Conservation (phyloP, 2,329 filamentous ascomycete species). For the Calonectria pteridis region DNA sequence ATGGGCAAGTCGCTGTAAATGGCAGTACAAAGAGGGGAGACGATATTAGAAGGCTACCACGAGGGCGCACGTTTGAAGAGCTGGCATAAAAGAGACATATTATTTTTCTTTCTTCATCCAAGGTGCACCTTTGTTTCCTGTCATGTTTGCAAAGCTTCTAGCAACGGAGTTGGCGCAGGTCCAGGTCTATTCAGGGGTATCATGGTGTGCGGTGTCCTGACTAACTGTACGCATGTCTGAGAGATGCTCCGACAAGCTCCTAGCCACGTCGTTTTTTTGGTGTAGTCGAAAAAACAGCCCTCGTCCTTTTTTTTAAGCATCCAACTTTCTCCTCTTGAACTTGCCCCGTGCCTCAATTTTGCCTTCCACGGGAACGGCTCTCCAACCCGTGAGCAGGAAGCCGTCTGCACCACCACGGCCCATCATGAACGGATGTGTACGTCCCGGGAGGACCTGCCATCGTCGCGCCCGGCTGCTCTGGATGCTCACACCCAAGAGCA, state of each 20-base stretch:
- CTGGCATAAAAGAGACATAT: conserved; percentile 36
- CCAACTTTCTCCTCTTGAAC: conserved; percentile 77
- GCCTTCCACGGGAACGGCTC: conserved; percentile 83
- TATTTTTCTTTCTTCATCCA: conserved; percentile 21
- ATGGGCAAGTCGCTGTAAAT: conserved; percentile 91
- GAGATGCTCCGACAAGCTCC: conserved; percentile 12
- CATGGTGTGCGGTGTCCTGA: conserved; percentile 33
- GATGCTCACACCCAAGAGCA: conserved; percentile 82
- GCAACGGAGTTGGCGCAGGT: conserved; percentile 28
- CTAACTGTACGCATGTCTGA: conserved; percentile 27
- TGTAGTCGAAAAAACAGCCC: neutral
- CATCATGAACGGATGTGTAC: conserved; percentile 96
- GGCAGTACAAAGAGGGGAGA: neutral
- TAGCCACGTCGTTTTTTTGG: conserved; percentile 15
- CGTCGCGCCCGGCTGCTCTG: conserved; percentile 83
- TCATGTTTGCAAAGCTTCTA: conserved; percentile 12
- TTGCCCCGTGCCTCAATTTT: conserved; percentile 87
- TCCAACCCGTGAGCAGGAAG: conserved; percentile 87
- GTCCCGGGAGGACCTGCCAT: conserved; percentile 92
- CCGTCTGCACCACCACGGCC: conserved; percentile 88
- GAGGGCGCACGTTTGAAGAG: conserved; percentile 29
- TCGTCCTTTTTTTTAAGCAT: conserved; percentile 40
- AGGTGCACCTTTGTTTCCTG: conserved; percentile 13
- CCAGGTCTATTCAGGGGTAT: conserved; percentile 37
- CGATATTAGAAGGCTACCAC: conserved; percentile 40